Evolutionary conservation across 805 yeast genomes (phyloP).

Genomic region (Nakazawaea ambrosiae): DNA sequence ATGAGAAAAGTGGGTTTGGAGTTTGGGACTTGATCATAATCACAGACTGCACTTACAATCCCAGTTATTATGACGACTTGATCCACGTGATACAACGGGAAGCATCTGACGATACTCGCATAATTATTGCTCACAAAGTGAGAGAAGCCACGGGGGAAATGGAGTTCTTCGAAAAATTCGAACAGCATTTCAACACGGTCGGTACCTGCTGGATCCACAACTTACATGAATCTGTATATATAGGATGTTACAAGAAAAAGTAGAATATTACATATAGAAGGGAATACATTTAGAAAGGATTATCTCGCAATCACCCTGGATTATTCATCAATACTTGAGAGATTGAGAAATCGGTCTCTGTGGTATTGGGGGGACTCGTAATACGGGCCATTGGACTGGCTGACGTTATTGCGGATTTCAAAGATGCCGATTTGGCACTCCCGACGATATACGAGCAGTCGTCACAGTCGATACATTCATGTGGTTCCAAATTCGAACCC

Average conservation of each 20-base stretch:
- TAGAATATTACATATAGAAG: not conserved
- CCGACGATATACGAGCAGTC: conserved; percentile 10
- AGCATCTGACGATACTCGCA: conserved; percentile 11
- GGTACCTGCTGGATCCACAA: conserved; percentile 7
- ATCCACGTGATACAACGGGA: conserved; percentile 20
- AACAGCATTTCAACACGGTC: not conserved
- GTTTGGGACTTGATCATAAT: conserved; percentile 29
- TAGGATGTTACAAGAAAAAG: conserved; percentile 5
- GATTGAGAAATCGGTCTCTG: not conserved
- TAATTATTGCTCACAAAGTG: conserved; percentile 24
- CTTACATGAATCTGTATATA: conserved; percentile 6
- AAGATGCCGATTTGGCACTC: conserved; percentile 4
- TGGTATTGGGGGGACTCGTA: not conserved
- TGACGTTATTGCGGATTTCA: no score
- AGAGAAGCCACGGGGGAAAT: conserved; percentile 6
- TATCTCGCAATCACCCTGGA: no score
- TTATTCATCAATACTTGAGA: not conserved
- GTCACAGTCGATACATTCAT: conserved; percentile 1
- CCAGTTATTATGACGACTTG: conserved; percentile 28
- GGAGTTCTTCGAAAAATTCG: conserved; percentile 4
- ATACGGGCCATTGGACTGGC: no score
- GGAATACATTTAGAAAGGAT: no score
- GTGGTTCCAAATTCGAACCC: no score
- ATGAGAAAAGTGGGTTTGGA: conserved; percentile 15
- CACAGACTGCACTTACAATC: conserved; percentile 37